Percentiles rank a stretch among this genome's conserved stretches.
Conservation (phyloP, 768 basidiomycete species). For the Macrolepiota albuminosa region DNA sequence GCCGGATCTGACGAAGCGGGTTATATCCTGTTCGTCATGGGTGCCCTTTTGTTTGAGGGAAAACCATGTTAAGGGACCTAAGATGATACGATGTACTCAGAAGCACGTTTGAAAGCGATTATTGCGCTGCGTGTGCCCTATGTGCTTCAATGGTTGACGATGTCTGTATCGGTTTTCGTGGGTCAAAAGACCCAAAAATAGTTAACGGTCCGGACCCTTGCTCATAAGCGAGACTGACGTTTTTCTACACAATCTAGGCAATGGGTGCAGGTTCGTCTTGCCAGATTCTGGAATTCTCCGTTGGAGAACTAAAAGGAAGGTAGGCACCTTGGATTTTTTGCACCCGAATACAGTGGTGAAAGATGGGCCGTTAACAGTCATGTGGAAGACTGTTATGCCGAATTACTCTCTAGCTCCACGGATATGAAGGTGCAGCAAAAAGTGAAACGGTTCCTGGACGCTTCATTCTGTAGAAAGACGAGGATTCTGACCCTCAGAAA, state of each 20-base stretch:
- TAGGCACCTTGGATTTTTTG: neutral
- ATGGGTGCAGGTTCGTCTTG: neutral
- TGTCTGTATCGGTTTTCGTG: neutral
- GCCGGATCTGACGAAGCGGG: conserved; percentile 12
- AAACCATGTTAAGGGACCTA: neutral
- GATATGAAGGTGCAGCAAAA: neutral
- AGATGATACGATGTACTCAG: neutral
- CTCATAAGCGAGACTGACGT: conserved; percentile 2
- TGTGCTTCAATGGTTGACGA: neutral
- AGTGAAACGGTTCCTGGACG: neutral
- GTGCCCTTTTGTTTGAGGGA: neutral
- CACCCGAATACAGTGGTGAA: conserved; percentile 4
- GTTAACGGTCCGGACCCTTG: neutral
- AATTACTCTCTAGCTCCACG: neutral
- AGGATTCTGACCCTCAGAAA: neutral
- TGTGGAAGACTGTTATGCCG: neutral
- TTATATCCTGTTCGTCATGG: neutral
- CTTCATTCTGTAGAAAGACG: neutral
- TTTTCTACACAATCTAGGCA: neutral
- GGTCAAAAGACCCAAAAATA: neutral
- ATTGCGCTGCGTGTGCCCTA: neutral
- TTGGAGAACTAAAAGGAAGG: neutral
- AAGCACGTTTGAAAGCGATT: neutral
- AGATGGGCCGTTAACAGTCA: neutral
- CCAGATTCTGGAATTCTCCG: conserved; percentile 1